Base-by-base conservation (phyloP, 352 stramenopile species). In the Blastocystis hominis region DNA sequence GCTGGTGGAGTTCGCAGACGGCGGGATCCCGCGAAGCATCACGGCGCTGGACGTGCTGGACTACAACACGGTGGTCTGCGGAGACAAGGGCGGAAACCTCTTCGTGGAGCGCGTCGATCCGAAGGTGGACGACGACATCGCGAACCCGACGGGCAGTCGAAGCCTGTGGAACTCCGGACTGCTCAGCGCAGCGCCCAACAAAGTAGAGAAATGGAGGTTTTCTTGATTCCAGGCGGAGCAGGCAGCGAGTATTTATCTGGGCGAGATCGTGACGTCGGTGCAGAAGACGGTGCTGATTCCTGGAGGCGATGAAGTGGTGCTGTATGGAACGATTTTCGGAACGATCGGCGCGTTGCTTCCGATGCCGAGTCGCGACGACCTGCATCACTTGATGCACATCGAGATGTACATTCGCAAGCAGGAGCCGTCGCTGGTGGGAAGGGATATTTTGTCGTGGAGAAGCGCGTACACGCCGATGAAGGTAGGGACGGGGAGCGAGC, bases 1-100 rank as follows among this genome's bases (percentile, higher is more conserved):
- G 86, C 90, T 99, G 24, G 92, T 97, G 64, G 92, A 98, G 68
- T 97, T 99, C 89, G 96, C 96, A 0, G 95, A 98, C 89, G 97
- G 99, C 90, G 93, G 91, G 90, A 92, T 88, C 92, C 93, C 90
- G 88, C 94, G 91, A 77, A 95, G 90, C 70, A 92, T 94, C 63
- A 92, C 92, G 38, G 91, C 90, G 56, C 90, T 92, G 86, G 91
- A 92, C 47, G 88, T 95, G 38, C 89, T 99, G 5, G 97, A 99
- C 91, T 98, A 98, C 89, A 96, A 99, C 88, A 99, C 96, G 30
- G 93, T 98, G 46, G 96, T 95, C 6, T 96, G 96, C 66, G 95
- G 92, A 0, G 96, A 99, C 91, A 99, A 99, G 89, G 98, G 98
- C 90, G 97, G 97, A 47, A 99, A 98, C 90, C 91, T 99, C 10